phyloP scores from a whole-genome alignment of 169 alveolate species.

The Eimeria brunetti region DNA sequence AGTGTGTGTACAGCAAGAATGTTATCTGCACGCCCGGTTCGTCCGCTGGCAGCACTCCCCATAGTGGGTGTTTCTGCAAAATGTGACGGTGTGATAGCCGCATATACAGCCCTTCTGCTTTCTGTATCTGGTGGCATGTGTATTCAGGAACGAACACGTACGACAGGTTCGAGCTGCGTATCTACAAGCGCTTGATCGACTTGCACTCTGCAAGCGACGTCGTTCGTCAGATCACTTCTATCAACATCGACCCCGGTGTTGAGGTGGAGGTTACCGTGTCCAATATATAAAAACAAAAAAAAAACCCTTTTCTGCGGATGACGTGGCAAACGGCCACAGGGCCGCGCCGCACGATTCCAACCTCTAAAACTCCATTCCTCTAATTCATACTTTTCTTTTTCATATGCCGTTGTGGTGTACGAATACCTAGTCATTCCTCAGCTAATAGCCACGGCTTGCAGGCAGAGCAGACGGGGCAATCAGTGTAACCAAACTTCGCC shows the following conservation, averaged over 20 bases:
- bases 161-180: constrained; percentile 98
- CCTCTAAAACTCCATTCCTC: constrained; percentile 10
- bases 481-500: neutral
- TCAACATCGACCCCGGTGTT: constrained; percentile 98
- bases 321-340: neutral
- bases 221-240: constrained; percentile 97
- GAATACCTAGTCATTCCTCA: neutral
- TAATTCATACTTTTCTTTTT: neutral
- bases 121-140: neutral
- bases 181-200: constrained; percentile 98
- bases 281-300: constrained; percentile 82
- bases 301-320: neutral
- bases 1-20: neutral
- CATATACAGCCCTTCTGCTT: neutral
- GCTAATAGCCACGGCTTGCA: neutral
- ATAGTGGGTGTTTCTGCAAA: neutral
- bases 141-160: constrained; percentile 96
- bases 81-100: neutral
- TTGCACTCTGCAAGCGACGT: constrained; percentile 97
- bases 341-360: constrained; percentile 5
- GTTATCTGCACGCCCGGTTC: too few species aligned
- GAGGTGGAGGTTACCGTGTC: constrained; percentile 97
- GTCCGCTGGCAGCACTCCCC: too few species aligned
- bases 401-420: neutral
- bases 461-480: neutral